Percentiles rank a stretch among this genome's conserved stretches.
Conservation (phyloP, 2,329 filamentous ascomycete genomes). For the Colletotrichum cereale region DNA sequence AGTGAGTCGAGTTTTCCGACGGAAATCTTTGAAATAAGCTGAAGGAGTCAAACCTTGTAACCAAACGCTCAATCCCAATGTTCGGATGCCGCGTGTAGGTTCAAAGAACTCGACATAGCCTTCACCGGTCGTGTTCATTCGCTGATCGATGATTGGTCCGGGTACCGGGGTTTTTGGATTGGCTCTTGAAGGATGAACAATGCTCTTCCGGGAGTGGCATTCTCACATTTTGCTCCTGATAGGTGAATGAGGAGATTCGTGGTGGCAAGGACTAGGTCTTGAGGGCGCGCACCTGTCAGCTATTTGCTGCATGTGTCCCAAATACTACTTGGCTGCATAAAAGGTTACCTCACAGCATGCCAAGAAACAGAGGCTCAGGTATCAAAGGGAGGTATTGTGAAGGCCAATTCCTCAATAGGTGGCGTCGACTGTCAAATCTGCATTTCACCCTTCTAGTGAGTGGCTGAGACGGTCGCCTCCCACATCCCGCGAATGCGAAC, state of each 20-base stretch:
- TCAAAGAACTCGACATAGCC: not conserved
- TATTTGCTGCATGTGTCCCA: too few species aligned
- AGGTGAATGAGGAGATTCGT: not conserved
- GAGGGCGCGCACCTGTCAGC: not conserved
- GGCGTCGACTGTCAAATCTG: not conserved
- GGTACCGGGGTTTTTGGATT: too few species aligned
- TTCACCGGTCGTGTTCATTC: not conserved
- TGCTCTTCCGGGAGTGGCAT: too few species aligned
- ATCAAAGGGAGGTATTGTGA: not conserved
- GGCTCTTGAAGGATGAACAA: not conserved
- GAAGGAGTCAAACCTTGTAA: not conserved
- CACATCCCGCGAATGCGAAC: not conserved
- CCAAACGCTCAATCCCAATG: not conserved
- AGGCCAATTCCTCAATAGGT: not conserved
- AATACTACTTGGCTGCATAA: too few species aligned
- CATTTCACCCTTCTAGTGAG: not conserved
- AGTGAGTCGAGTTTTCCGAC: not conserved
- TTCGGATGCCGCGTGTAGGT: constrained; percentile 3
- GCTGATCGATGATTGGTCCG: not conserved
- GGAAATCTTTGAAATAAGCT: not conserved
- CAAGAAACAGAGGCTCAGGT: not conserved
- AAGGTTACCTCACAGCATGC: not conserved
- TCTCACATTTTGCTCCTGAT: not conserved
- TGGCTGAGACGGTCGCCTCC: not conserved
- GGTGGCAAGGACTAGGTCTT: not conserved